phyloP scores from a whole-genome alignment of 768 basidiomycete species.

The Clitopilus hobsonii region DNA sequence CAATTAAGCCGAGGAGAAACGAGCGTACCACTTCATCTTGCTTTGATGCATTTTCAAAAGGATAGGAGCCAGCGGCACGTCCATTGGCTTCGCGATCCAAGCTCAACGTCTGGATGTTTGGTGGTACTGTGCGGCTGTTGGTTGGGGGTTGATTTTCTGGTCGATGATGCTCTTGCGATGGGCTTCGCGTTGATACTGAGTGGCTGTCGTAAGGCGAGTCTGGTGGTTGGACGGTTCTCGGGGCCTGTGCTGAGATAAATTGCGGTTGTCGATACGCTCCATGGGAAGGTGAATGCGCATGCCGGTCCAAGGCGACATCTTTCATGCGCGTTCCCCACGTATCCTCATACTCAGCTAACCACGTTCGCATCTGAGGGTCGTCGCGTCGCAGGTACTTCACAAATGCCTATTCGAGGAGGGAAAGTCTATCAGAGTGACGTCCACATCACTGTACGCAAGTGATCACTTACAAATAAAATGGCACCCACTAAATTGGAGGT shows the following conservation, averaged over 20 bases:
- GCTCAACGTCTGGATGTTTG: neutral
- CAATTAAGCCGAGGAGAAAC: neutral
- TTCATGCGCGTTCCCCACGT: slow-evolving; percentile 58
- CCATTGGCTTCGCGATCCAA: neutral
- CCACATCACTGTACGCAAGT: slow-evolving; percentile 2
- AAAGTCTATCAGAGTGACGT: slow-evolving; percentile 9
- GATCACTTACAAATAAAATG: slow-evolving; percentile 54
- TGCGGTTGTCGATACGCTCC: slow-evolving; percentile 20
- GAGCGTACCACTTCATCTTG: neutral
- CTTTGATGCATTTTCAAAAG: neutral
- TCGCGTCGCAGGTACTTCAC: slow-evolving; percentile 61
- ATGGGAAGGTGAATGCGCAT: slow-evolving; percentile 30
- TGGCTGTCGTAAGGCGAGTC: neutral
- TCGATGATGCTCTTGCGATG: neutral
- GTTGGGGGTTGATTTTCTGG: neutral
- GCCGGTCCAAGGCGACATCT: slow-evolving; percentile 40
- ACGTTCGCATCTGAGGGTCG: slow-evolving; percentile 48
- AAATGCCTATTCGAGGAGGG: slow-evolving; percentile 41
- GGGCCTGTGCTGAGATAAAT: neutral
- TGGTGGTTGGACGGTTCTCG: neutral
- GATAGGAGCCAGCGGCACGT: neutral
- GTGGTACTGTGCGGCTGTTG: neutral
- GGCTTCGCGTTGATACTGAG: neutral
- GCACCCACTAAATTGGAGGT: slow-evolving; percentile 44
- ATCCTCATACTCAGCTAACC: slow-evolving; percentile 62